These are phyloP conservation scores for Lentinula boryana DNA, from an alignment of 768 basidiomycete species.

Conservation along the genomic window DNA sequence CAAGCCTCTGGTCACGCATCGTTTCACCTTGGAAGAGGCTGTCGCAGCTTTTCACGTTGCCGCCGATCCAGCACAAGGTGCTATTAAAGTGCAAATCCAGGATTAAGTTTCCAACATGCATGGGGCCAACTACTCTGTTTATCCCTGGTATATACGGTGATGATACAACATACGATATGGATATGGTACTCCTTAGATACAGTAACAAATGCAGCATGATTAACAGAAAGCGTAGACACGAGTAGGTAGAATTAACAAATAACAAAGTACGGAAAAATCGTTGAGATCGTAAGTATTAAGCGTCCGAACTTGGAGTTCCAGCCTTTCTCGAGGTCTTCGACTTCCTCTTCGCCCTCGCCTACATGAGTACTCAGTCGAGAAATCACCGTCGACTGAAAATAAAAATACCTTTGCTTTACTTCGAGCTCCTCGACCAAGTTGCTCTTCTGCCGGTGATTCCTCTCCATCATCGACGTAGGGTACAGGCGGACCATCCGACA, in stretches of 20 bases:
- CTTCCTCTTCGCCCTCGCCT: slow-evolving; percentile 6
- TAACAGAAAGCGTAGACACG: neutral
- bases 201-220: neutral
- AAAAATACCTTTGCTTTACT: slow-evolving; percentile 31
- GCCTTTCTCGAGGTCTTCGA: neutral
- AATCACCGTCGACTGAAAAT: neutral
- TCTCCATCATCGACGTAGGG: slow-evolving; percentile 16
- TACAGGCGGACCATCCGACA: slow-evolving; percentile 24
- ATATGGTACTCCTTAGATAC: neutral
- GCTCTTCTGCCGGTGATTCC: slow-evolving; percentile 23
- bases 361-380: neutral
- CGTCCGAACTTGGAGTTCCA: neutral
- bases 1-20: slow-evolving; percentile 76
- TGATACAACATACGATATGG: neutral
- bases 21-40: slow-evolving; percentile 67
- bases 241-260: neutral
- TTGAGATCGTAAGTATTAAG: neutral
- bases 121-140: too few relatives aligned
- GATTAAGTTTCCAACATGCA: slow-evolving; percentile 28
- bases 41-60: slow-evolving; percentile 75
- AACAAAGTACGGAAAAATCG: neutral
- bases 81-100: slow-evolving; percentile 64
- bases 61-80: slow-evolving; percentile 59
- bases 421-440: slow-evolving; percentile 32
- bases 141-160: neutral